Base-by-base conservation (phyloP, 345 rosid genomes). In the Pistacia integerrima region DNA sequence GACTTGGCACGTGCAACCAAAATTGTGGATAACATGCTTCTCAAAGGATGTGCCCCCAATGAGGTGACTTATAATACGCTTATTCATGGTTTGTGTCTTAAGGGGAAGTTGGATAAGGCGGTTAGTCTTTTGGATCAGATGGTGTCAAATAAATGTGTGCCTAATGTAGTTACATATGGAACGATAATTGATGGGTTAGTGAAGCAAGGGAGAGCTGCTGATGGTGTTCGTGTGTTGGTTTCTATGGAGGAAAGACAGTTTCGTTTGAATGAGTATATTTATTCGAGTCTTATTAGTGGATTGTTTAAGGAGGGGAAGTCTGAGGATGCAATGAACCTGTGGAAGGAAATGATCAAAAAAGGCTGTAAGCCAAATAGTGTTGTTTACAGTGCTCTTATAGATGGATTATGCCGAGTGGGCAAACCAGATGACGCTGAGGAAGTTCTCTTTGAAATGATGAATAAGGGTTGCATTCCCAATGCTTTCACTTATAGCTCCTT, bases 11-110 rank as follows among this genome's bases (percentile, higher is more conserved):
- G 97, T 17, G 97, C 90, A 10, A 87, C 93, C 3, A 96, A 93
- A 88, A 88, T 96, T 69, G 92, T 92, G 64, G 94, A 96, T 61
- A 93, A 93, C 76, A 96, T 96, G 97, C 90, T 89, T 83, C 93
- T 96, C 1, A 93, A 96, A 79, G 98, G 97, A 11, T 93, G 98
- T 25, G 25, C 25, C 25, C 25, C 25, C 25, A 25, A 25, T 25
- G 84, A 85, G 25, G 25, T 25, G 25, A 25, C 25, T 0, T 96
- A 93, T 79, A 96, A 93, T 74, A 93, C 90, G 1, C 94, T 96
- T 41, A 91, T 25, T 66, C 92, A 93, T 64, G 98, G 97, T 66
- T 77, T 96, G 57, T 96, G 97, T 79, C 90, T 90, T 30, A 89
- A 89, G 69, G 97, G 98, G 46, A 86, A 86, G 79, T 79, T 93